phyloP scores from a whole-genome alignment of 108 stramenopile species.

The Nannochloropsis salina region DNA sequence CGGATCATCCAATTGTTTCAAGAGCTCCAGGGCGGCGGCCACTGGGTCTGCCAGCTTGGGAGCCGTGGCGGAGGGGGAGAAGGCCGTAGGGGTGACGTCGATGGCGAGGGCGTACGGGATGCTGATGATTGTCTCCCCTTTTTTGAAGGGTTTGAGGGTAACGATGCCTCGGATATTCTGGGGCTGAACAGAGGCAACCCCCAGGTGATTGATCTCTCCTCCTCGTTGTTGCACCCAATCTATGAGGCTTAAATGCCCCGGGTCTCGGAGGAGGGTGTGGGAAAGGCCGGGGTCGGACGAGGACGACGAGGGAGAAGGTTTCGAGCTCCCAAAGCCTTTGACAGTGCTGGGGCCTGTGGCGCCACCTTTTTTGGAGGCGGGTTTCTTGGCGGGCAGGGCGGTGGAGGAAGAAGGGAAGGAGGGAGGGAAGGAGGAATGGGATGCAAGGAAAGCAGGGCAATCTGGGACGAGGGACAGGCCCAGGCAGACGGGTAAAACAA shows the following conservation, averaged over 20 bases:
- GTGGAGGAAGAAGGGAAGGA: background rate
- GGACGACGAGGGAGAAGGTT: background rate
- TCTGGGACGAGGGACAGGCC: background rate
- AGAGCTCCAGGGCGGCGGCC: background rate
- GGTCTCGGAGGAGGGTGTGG: background rate
- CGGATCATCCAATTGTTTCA: background rate
- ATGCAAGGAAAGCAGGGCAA: background rate
- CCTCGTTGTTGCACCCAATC: background rate
- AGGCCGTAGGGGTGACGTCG: background rate
- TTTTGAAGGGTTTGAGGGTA: background rate
- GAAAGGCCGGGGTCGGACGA: background rate
- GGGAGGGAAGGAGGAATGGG: background rate
- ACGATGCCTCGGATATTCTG: background rate
- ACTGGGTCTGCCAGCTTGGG: background rate
- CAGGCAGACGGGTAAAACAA: background rate
- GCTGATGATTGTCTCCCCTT: background rate
- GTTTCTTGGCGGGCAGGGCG: background rate
- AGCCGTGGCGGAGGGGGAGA: background rate
- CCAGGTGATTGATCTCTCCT: background rate
- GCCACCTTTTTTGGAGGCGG: background rate
- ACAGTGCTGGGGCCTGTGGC: background rate
- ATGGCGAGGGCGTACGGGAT: slow-evolving; percentile 12
- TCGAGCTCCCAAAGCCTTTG: slow-evolving; percentile 7
- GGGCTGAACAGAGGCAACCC: background rate
- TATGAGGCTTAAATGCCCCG: background rate